Conservation (phyloP, 352 stramenopile species). For the Phytophthora brassicae region DNA sequence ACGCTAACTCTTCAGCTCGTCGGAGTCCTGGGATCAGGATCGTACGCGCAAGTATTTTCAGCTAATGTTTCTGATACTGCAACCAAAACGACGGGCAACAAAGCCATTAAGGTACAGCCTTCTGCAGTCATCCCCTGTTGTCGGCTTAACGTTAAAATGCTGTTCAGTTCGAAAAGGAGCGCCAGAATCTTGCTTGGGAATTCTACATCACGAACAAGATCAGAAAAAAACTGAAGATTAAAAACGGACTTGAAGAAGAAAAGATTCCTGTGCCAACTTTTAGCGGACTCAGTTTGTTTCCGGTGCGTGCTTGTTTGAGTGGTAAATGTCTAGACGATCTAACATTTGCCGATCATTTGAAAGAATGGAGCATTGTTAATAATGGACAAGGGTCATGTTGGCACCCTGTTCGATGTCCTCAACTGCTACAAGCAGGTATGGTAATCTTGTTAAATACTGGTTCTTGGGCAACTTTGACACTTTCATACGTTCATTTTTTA, state of each 20-base stretch:
- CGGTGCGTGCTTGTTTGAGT: conserved; percentile 31
- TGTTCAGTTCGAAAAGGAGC: conserved; percentile 66
- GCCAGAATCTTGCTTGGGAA: conserved; percentile 78
- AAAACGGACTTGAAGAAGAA: conserved; percentile 20
- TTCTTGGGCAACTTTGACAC: not conserved
- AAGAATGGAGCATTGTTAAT: conserved; percentile 79
- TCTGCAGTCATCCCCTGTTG: not conserved
- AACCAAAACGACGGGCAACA: conserved; percentile 22
- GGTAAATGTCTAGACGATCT: not conserved
- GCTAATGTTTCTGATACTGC: conserved; percentile 36
- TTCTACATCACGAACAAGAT: conserved; percentile 72
- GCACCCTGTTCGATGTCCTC: conserved; percentile 78
- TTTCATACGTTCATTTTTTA: not conserved
- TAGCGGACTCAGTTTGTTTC: conserved; percentile 60
- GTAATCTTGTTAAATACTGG: not conserved
- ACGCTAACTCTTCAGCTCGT: conserved; percentile 44
- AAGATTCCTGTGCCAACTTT: conserved; percentile 46
- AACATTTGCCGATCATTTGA: conserved; percentile 5
- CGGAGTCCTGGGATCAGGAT: conserved; percentile 67
- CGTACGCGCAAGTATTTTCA: conserved; percentile 78
- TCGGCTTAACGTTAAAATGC: conserved; percentile 5
- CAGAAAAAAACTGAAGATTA: conserved; percentile 32
- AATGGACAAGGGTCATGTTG: conserved; percentile 68
- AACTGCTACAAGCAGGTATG: conserved; percentile 79
- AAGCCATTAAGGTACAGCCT: conserved; percentile 68